These are phyloP conservation scores for Eremothecium cymbalariae DNA, from an alignment of 1,139 yeast genomes.

Conservation along the genomic window DNA sequence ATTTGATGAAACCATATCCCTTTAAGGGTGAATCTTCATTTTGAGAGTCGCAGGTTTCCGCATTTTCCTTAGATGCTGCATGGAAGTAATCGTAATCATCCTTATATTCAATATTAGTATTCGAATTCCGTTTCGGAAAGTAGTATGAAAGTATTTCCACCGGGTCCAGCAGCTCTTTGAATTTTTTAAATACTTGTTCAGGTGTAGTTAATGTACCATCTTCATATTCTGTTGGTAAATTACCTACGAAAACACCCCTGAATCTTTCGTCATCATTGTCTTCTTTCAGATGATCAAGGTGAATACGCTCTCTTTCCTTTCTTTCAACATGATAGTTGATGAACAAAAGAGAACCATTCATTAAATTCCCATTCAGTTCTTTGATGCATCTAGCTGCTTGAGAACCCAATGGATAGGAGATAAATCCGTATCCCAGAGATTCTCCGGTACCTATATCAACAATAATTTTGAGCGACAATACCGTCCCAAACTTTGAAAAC, in stretches of 20 bases:
- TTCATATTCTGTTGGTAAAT: slow-evolving; percentile 19
- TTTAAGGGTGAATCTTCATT: slow-evolving; percentile 24
- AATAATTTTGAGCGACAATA: slow-evolving; percentile 40
- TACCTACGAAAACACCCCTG: slow-evolving; percentile 30
- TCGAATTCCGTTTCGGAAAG: slow-evolving; percentile 21
- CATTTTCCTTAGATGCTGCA: slow-evolving; percentile 6
- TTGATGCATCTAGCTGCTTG: slow-evolving; percentile 41
- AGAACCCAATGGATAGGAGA: slow-evolving; percentile 36
- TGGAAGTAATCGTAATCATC: slow-evolving; percentile 8
- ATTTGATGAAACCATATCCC: slow-evolving; percentile 45
- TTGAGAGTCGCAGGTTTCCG: slow-evolving; percentile 12
- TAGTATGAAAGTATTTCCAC: slow-evolving; percentile 24
- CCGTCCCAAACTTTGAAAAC: slow-evolving; percentile 38
- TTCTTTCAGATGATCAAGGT: slow-evolving; percentile 25
- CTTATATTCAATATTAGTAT: slow-evolving; percentile 10
- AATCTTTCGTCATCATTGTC: slow-evolving; percentile 23
- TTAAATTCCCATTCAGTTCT: slow-evolving; percentile 35
- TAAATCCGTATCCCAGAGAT: slow-evolving; percentile 43
- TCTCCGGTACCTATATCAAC: slow-evolving; percentile 35
- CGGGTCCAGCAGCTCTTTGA: slow-evolving; percentile 14
- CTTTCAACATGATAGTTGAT: slow-evolving; percentile 47
- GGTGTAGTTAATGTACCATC: slow-evolving; percentile 16
- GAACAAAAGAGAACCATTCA: slow-evolving; percentile 37
- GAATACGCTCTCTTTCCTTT: slow-evolving; percentile 38
- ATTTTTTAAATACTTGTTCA: slow-evolving; percentile 18